Evolutionary conservation across 2,329 filamentous ascomycete genomes (phyloP).

Genomic region (Hymenotorrendiella dingleyae): DNA sequence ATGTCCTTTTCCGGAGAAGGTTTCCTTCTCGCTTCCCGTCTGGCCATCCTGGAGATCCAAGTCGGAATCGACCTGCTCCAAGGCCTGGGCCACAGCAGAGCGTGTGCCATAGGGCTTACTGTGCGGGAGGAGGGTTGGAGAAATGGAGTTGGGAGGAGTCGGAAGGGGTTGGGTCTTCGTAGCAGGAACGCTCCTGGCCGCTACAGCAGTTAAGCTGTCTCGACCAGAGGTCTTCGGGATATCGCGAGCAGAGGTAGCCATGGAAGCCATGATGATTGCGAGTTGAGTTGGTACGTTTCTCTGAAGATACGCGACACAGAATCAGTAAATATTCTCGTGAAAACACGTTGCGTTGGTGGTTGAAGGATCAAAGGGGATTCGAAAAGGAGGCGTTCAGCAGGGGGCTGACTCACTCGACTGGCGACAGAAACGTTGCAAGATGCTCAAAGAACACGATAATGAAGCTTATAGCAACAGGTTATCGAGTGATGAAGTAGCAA

Average conservation of each 20-base stretch:
- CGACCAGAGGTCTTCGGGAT: conserved; percentile 54
- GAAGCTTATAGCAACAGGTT: conserved; percentile 20
- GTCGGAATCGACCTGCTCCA: conserved; percentile 74
- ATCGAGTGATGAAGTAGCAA: conserved; percentile 16
- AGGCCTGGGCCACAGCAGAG: conserved; percentile 33
- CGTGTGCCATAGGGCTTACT: conserved; percentile 56
- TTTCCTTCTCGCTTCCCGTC: conserved; percentile 36
- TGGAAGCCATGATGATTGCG: conserved; percentile 51
- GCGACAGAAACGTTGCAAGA: conserved; percentile 28
- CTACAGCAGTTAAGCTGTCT: conserved; percentile 71
- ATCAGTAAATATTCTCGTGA: conserved; percentile 17
- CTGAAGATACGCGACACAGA: conserved; percentile 25
- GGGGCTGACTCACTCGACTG: conserved; percentile 31
- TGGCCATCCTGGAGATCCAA: conserved; percentile 72
- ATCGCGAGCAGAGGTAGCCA: conserved; percentile 59
- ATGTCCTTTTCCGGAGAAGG: conserved; percentile 12
- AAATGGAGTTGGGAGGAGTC: conserved; percentile 93
- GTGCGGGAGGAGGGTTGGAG: conserved; percentile 77
- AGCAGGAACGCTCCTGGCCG: conserved; percentile 54
- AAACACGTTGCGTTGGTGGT: conserved; percentile 13
- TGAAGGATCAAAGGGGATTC: neutral
- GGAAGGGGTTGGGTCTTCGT: conserved; percentile 60
- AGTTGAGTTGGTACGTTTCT: conserved; percentile 28
- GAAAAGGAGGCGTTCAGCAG: too few species aligned
- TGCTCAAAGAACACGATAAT: conserved; percentile 21